Evolutionary conservation across 495 filamentous ascomycete species (phyloP).

Genomic region (Tricharina praecox): DNA sequence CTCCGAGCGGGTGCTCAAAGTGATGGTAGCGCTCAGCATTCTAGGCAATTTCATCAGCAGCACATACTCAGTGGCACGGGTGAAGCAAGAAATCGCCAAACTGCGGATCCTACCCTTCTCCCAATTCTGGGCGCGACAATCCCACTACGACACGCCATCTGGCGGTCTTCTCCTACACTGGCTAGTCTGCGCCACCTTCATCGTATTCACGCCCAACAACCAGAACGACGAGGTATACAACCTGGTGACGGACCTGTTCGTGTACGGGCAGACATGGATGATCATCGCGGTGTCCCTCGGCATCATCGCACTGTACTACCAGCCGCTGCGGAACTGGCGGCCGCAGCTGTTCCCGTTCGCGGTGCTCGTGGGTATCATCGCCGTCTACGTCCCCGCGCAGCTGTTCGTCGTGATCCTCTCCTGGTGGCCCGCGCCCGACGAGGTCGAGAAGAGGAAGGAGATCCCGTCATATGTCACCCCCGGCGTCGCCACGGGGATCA

Average conservation of each 20-base stretch:
- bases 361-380: constrained; percentile 10
- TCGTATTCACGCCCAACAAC: constrained; percentile 11
- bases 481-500: constrained; percentile 10
- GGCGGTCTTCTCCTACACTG: constrained; percentile 16
- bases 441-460: background rate
- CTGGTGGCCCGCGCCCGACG: constrained; percentile 13
- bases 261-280: constrained; percentile 16
- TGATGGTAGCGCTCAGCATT: constrained; percentile 12
- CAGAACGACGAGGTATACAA: constrained; percentile 15
- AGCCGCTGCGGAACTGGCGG: constrained; percentile 9
- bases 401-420: constrained; percentile 14
- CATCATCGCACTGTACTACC: constrained; percentile 10
- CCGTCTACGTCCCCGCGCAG: constrained; percentile 11
- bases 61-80: constrained; percentile 15
- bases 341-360: constrained; percentile 10
- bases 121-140: constrained; percentile 16
- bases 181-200: constrained; percentile 11
- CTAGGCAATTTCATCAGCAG: constrained; percentile 18
- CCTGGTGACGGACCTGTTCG: constrained; percentile 13
- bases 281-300: constrained; percentile 12
- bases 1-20: constrained; percentile 9
- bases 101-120: constrained; percentile 19
- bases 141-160: constrained; percentile 15
- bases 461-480: constrained; percentile 14
- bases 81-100: constrained; percentile 21